Base-by-base conservation (phyloP, 2,329 filamentous ascomycete genomes). In the Didymella sp. region DNA sequence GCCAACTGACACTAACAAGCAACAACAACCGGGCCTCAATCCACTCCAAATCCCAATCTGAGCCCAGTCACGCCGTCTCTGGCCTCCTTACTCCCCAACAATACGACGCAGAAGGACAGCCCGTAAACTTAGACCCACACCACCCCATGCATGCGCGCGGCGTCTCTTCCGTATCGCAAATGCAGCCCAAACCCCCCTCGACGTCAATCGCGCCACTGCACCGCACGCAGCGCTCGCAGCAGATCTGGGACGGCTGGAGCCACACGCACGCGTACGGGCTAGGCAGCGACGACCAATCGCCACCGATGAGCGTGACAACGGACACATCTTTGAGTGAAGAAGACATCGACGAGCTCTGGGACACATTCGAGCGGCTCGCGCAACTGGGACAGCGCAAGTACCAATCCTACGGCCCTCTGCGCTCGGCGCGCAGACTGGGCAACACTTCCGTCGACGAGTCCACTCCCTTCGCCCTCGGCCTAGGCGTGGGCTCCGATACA, bases 21-120 rank as follows among this genome's bases (percentile, higher is more conserved):
- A 74, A 70, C 41, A 77, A 74, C 51, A 73, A 77, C 43, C 74
- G 76, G 27, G 69, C 71, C 21, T 76, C 73, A 0, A 76, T 73
- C 46, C 76, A 78, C 48, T 74, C 70, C 50, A 76, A 77, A 47
- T 76, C 74, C 12, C 75, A 77, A 48, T 78, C 76, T 1, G 76
- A 77, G 44, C 76, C 76, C 11, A 76, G 75, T 28, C 73, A 76
- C 30, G 62, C 70, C 12, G 68, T 76, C 4, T 71, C 73, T 24
- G 74, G 74, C 13, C 64, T 77, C 5, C 56, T 77, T 2, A 76
- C 73, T 8, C 74, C 74, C 1, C 71, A 75, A 25, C 69, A 70
- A 9, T 69, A 74, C 46, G 72, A 76, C 54, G 70, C 74, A 37
- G 69, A 75, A 60, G 72, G 73, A 12, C 67, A 72, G 3, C 72